Percentiles rank a stretch among this genome's conserved stretches.
phyloP scores from a whole-genome alignment of 2,329 filamentous ascomycete genomes.

The Botrytis cinerea region DNA sequence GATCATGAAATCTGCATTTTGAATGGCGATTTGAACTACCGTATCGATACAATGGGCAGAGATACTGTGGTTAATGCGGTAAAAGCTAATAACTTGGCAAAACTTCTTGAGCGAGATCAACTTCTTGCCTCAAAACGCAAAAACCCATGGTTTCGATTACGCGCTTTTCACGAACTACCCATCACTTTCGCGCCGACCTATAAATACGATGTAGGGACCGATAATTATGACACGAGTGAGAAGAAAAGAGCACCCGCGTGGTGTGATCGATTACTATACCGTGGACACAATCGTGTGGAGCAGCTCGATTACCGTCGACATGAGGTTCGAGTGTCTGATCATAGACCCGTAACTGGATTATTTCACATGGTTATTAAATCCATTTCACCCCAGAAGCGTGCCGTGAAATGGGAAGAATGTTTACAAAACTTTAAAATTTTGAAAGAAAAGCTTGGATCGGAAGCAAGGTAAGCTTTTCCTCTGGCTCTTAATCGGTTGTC shows the following conservation, averaged over 20 bases:
- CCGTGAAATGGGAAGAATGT: conserved; percentile 69
- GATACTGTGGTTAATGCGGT: conserved; percentile 89
- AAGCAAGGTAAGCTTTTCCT: conserved; percentile 70
- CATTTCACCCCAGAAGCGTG: conserved; percentile 67
- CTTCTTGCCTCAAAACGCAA: conserved; percentile 84
- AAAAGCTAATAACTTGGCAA: conserved; percentile 75
- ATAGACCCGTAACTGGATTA: conserved; percentile 83
- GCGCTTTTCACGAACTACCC: conserved; percentile 85
- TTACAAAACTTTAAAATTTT: conserved; percentile 74
- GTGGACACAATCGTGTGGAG: conserved; percentile 76
- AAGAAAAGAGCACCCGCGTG: conserved; percentile 93
- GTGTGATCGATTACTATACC: conserved; percentile 92
- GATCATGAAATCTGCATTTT: conserved; percentile 97
- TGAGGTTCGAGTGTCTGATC: conserved; percentile 88
- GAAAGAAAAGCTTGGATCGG: conserved; percentile 65
- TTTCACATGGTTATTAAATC: conserved; percentile 86
- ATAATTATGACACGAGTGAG: conserved; percentile 91
- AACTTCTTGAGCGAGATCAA: conserved; percentile 91
- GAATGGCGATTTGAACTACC: conserved; percentile 96
- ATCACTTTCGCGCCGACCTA: conserved; percentile 96
- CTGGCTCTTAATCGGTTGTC: conserved; percentile 18
- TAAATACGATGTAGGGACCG: conserved; percentile 96
- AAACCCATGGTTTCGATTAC: conserved; percentile 85
- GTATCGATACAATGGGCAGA: conserved; percentile 94
- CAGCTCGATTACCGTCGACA: conserved; percentile 87